Evolutionary conservation across 169 alveolate genomes (phyloP).

Genomic region (Plasmodium adleri): DNA sequence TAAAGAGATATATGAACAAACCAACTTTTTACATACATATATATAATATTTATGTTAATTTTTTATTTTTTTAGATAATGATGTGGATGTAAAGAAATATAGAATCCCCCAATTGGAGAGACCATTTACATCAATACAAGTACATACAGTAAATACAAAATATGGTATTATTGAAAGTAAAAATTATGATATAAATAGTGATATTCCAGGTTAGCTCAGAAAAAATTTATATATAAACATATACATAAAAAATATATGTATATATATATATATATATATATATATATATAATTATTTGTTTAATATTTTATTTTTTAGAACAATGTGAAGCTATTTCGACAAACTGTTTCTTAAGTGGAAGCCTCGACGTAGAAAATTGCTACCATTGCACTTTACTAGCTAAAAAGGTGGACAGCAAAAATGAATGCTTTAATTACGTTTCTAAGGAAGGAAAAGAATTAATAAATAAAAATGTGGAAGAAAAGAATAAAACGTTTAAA

Average conservation of each 20-base stretch:
- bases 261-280: too few relatives aligned
- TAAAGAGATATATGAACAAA: too few relatives aligned
- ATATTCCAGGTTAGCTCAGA: conserved; percentile 30
- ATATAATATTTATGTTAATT: neutral
- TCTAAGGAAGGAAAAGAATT: neutral
- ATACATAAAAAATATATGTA: too few relatives aligned
- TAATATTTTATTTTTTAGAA: conserved; percentile 3
- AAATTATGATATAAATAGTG: conserved; percentile 19
- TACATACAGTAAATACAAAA: conserved; percentile 8
- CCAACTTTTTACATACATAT: too few relatives aligned
- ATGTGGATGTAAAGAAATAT: conserved; percentile 25
- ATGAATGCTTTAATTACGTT: conserved; percentile 38
- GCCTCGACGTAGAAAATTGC: conserved; percentile 33
- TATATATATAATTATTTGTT: too few relatives aligned
- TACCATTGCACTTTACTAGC: conserved; percentile 50
- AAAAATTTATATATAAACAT: too few relatives aligned
- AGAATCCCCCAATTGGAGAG: conserved; percentile 26
- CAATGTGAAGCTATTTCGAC: conserved; percentile 10
- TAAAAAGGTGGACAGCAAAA: neutral
- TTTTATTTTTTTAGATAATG: neutral
- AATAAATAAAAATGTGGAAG: neutral
- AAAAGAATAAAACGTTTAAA: neutral
- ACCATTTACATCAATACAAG: conserved; percentile 61
- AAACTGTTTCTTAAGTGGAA: conserved; percentile 47
- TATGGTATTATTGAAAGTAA: conserved; percentile 7